A percentile compares a stretch with the other conserved stretches of the same genome.
Conservation (phyloP, 2,329 filamentous ascomycete genomes). For the Venturia effusa region DNA sequence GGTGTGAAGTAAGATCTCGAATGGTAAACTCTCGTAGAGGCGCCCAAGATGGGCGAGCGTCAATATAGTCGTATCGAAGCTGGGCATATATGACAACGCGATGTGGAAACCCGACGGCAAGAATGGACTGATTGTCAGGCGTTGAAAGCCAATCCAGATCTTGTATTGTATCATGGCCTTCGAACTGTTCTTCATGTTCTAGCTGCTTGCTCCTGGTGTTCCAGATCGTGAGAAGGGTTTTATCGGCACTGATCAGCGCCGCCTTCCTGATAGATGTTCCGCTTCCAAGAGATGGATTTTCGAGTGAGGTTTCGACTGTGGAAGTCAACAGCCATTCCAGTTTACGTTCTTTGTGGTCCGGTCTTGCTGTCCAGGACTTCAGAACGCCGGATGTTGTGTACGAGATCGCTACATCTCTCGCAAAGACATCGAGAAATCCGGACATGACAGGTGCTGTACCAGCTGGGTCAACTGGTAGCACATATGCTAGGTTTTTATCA, state of each 20-base stretch:
- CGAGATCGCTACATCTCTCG: constrained; percentile 74
- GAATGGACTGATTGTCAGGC: constrained; percentile 75
- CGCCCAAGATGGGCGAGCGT: constrained; percentile 82
- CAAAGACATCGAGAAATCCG: constrained; percentile 76
- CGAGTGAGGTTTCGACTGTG: constrained; percentile 66
- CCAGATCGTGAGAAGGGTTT: constrained; percentile 79
- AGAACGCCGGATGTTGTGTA: constrained; percentile 67
- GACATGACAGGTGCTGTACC: constrained; percentile 61
- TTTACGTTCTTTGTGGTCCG: constrained; percentile 47
- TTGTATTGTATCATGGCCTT: constrained; percentile 61
- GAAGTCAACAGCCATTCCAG: constrained; percentile 79
- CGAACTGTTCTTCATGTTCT: constrained; percentile 69
- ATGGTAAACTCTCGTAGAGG: constrained; percentile 74
- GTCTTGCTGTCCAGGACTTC: constrained; percentile 74
- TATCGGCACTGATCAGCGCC: constrained; percentile 63
- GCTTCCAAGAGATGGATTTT: constrained; percentile 64
- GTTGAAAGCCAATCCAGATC: constrained; percentile 94
- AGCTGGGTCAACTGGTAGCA: constrained; percentile 78
- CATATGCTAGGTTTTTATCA: constrained; percentile 41
- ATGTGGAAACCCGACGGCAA: constrained; percentile 88
- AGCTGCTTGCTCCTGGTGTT: constrained; percentile 72
- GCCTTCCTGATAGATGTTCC: constrained; percentile 81
- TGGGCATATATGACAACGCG: constrained; percentile 73
- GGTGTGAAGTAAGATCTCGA: constrained; percentile 71
- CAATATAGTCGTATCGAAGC: constrained; percentile 84